Percentiles rank a stretch among this genome's conserved stretches.
Evolutionary conservation across 768 basidiomycete genomes (phyloP).

Genomic region (Mycena latifolia): DNA sequence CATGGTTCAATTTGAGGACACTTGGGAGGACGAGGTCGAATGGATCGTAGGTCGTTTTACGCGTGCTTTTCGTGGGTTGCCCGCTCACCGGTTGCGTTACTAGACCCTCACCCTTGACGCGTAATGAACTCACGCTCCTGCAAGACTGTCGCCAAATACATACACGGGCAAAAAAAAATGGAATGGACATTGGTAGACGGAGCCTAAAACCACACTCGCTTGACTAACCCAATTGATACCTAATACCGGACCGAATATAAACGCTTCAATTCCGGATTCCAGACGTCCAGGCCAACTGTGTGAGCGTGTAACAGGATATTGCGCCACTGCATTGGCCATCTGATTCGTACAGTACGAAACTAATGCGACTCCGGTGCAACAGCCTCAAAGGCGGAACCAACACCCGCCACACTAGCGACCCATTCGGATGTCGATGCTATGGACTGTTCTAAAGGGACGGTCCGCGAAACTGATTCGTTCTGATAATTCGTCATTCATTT

Average conservation of each 20-base stretch:
- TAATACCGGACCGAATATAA: background rate
- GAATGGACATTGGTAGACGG: background rate
- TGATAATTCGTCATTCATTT: too few relatives aligned
- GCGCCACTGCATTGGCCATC: too few relatives aligned
- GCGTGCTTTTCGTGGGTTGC: background rate
- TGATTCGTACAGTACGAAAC: too few relatives aligned
- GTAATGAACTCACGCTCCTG: background rate
- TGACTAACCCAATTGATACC: background rate
- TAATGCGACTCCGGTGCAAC: too few relatives aligned
- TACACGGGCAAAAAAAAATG: background rate
- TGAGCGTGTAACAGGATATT: too few relatives aligned
- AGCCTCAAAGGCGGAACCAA: too few relatives aligned
- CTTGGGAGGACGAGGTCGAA: constrained; percentile 16
- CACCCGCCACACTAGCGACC: too few relatives aligned
- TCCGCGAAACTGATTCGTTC: too few relatives aligned
- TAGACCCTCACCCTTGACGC: constrained; percentile 18
- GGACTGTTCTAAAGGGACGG: too few relatives aligned
- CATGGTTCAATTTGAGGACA: constrained; percentile 22
- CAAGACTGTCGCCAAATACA: background rate
- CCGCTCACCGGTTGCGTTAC: background rate
- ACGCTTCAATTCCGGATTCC: background rate
- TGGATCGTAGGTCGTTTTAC: constrained; percentile 23
- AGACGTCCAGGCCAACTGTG: too few relatives aligned
- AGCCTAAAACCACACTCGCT: background rate
- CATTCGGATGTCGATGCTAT: too few relatives aligned